Conservation (phyloP, 1,284 basidiomycete genomes). For the Abortiporus biennis region DNA sequence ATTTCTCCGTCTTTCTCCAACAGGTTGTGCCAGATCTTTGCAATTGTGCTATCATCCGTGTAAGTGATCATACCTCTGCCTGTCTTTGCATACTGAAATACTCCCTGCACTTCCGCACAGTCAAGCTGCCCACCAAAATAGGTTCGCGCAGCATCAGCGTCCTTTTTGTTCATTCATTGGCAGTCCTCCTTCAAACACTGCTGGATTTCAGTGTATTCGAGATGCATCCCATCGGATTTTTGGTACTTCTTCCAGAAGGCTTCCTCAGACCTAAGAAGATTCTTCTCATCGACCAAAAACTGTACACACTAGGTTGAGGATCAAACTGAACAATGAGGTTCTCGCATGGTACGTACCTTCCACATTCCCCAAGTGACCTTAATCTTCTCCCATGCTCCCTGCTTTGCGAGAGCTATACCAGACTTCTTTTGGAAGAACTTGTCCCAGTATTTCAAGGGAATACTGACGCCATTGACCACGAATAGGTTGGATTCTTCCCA, state of each 20-base stretch:
- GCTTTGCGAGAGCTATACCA: too few relatives aligned
- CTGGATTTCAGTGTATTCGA: constrained; percentile 9
- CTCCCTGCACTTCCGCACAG: constrained; percentile 3
- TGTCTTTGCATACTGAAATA: constrained; percentile 12
- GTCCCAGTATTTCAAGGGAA: too few relatives aligned
- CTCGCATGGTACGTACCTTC: too few relatives aligned
- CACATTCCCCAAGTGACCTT: too few relatives aligned
- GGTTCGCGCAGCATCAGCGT: constrained; percentile 6
- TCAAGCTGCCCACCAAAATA: constrained; percentile 11
- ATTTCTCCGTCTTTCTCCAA: background rate
- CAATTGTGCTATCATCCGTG: background rate
- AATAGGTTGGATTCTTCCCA: too few relatives aligned
- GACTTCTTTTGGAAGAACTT: too few relatives aligned
- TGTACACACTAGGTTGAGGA: too few relatives aligned
- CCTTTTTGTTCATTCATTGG: background rate
- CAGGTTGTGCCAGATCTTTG: background rate
- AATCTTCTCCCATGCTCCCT: too few relatives aligned
- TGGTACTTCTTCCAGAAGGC: constrained; percentile 15
- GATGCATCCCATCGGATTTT: constrained; percentile 3
- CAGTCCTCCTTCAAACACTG: constrained; percentile 2
- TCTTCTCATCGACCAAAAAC: constrained; percentile 16
- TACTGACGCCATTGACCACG: too few relatives aligned
- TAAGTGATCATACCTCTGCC: background rate
- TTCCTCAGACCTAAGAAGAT: constrained; percentile 8
- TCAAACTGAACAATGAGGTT: too few relatives aligned